These are phyloP conservation scores for Aspergillus sclerotialis DNA, from an alignment of 2,329 filamentous ascomycete genomes.

Conservation along the genomic window DNA sequence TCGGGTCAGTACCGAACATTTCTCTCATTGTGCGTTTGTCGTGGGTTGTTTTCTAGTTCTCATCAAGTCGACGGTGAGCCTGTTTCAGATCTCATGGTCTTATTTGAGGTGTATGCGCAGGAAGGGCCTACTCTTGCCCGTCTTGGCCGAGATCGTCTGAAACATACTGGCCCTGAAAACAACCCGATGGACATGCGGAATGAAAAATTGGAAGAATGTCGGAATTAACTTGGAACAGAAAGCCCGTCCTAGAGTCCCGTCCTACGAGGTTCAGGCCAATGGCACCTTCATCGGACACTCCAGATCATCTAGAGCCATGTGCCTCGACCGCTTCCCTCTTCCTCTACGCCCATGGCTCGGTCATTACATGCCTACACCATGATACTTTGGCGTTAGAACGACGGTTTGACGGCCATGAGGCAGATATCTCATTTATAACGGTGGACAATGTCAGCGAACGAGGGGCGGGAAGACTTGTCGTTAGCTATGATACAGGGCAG, in stretches of 20 bases:
- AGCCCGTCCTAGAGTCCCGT: slow-evolving; percentile 53
- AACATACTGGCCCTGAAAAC: background rate
- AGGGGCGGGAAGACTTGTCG: slow-evolving; percentile 75
- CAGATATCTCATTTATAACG: slow-evolving; percentile 74
- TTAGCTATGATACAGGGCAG: slow-evolving; percentile 86
- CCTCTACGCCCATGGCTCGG: slow-evolving; percentile 75
- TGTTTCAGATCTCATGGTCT: no score
- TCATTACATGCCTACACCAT: slow-evolving; percentile 82
- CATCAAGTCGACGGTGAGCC: no score
- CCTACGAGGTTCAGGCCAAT: slow-evolving; percentile 49
- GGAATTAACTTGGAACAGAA: slow-evolving; percentile 52
- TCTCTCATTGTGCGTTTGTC: background rate
- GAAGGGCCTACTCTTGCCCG: no score
- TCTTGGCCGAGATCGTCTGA: background rate
- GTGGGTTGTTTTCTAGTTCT: no score
- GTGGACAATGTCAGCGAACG: slow-evolving; percentile 88
- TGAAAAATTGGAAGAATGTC: slow-evolving; percentile 42
- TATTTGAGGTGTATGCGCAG: no score
- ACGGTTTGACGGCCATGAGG: slow-evolving; percentile 73
- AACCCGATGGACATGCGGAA: background rate
- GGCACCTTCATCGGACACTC: slow-evolving; percentile 16
- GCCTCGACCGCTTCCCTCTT: slow-evolving; percentile 88
- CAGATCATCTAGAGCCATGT: slow-evolving; percentile 68
- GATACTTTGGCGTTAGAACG: slow-evolving; percentile 86
- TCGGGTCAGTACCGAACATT: background rate